Percentiles rank a stretch among this genome's conserved stretches.
phyloP scores from a whole-genome alignment of 1,284 basidiomycete species.

The Singerocomus rubriflavus region DNA sequence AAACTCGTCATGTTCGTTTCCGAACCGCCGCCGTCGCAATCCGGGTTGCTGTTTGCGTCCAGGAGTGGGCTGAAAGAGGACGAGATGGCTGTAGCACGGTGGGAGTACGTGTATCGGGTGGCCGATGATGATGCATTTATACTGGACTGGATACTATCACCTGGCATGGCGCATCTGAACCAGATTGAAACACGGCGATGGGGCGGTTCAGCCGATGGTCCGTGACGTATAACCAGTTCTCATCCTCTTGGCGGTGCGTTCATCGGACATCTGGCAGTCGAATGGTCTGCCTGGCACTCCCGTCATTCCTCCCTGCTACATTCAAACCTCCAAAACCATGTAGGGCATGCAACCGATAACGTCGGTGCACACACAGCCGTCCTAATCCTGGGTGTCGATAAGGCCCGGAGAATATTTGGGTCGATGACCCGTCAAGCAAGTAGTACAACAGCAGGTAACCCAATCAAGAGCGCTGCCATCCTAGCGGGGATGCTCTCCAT shows the following conservation, averaged over 20 bases:
- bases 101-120: not conserved
- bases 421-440: no score
- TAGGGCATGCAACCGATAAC: no score
- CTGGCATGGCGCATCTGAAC: not conserved
- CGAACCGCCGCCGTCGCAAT: not conserved
- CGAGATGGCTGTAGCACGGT: slow-evolving; percentile 6
- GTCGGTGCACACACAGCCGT: no score
- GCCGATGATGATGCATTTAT: slow-evolving; percentile 17
- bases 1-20: slow-evolving; percentile 17
- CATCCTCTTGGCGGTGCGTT: slow-evolving; percentile 80
- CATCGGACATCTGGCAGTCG: slow-evolving; percentile 84
- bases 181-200: not conserved
- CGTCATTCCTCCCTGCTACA: slow-evolving; percentile 50
- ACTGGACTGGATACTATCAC: not conserved
- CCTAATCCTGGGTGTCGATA: no score
- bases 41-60: not conserved
- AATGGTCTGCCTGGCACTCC: slow-evolving; percentile 67
- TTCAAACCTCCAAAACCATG: no score
- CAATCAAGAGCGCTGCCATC: no score
- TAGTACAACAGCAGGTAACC: no score
- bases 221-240: no score
- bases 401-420: no score
- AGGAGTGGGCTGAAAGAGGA: slow-evolving; percentile 18
- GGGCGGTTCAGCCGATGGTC: no score
- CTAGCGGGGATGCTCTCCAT: no score